These are phyloP conservation scores for Pythium dissotocum DNA, from an alignment of 352 stramenopile species.

Conservation along the genomic window DNA sequence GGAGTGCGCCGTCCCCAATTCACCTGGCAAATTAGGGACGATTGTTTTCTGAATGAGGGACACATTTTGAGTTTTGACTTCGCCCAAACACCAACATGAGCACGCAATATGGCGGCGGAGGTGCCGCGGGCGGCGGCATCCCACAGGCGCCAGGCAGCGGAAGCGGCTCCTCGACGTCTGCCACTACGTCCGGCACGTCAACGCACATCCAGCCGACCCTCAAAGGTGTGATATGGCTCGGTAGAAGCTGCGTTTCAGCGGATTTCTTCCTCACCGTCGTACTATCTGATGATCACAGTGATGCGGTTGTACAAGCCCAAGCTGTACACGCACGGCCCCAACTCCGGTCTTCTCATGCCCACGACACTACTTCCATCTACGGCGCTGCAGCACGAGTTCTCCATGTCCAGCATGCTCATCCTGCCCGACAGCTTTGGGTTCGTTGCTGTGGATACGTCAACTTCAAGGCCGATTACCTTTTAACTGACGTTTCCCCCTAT, in stretches of 20 bases:
- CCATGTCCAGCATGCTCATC: conserved; percentile 88
- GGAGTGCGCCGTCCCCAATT: conserved; percentile 5
- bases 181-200: conserved; percentile 6
- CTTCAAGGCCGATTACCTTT: neutral
- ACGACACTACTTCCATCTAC: conserved; percentile 49
- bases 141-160: conserved; percentile 26
- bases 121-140: conserved; percentile 8
- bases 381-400: conserved; percentile 74
- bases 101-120: conserved; percentile 20
- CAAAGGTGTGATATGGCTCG: conserved; percentile 47
- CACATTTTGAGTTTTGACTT: conserved; percentile 4
- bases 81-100: conserved; percentile 15
- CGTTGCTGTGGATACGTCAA: neutral
- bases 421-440: conserved; percentile 91
- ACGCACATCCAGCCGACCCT: conserved; percentile 64
- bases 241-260: neutral
- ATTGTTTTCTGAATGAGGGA: conserved; percentile 16
- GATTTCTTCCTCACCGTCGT: neutral
- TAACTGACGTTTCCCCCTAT: neutral
- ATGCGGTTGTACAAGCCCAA: conserved; percentile 92
- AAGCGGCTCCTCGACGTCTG: conserved; percentile 8
- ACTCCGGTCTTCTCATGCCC: conserved; percentile 58
- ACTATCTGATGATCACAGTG: conserved; percentile 39
- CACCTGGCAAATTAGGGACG: conserved; percentile 3
- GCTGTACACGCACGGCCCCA: conserved; percentile 63